phyloP scores from a whole-genome alignment of 306 rosid species.

The Quercus parvula region DNA sequence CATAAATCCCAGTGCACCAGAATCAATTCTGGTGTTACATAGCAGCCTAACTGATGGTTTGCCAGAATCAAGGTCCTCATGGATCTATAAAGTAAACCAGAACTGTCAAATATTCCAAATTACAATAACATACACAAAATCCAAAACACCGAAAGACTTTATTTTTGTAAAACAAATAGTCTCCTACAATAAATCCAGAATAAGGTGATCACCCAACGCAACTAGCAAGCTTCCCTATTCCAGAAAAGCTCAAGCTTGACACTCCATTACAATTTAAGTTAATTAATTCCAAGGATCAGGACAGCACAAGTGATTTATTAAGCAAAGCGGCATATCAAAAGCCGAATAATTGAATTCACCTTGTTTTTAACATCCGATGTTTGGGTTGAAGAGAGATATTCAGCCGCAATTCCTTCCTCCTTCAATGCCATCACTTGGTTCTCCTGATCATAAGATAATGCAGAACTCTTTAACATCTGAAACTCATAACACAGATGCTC shows the following conservation, averaged over 20 bases:
- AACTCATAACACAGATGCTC: slow-evolving; percentile 4
- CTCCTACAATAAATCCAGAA: background rate
- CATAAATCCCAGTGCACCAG: slow-evolving; percentile 69
- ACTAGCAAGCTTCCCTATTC: background rate
- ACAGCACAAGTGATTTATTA: background rate
- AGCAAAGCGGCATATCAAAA: slow-evolving; percentile 9
- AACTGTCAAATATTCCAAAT: slow-evolving; percentile 22
- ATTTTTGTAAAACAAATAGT: background rate
- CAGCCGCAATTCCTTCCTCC: slow-evolving; percentile 85
- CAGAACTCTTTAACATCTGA: slow-evolving; percentile 22
- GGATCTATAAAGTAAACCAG: slow-evolving; percentile 48
- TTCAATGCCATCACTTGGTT: slow-evolving; percentile 87
- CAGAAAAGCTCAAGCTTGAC: background rate
- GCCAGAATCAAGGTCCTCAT: slow-evolving; percentile 80
- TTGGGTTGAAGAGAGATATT: slow-evolving; percentile 86
- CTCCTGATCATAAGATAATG: slow-evolving; percentile 52
- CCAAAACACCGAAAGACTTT: background rate
- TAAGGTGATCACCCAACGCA: background rate
- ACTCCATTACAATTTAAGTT: background rate
- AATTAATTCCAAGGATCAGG: background rate
- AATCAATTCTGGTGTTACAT: slow-evolving; percentile 88
- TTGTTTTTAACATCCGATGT: slow-evolving; percentile 52
- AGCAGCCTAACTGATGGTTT: slow-evolving; percentile 81
- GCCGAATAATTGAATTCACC: slow-evolving; percentile 33
- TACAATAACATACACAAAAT: background rate